Evolutionary conservation across 495 filamentous ascomycete species (phyloP).

Genomic region (Delitschia confertaspora): DNA sequence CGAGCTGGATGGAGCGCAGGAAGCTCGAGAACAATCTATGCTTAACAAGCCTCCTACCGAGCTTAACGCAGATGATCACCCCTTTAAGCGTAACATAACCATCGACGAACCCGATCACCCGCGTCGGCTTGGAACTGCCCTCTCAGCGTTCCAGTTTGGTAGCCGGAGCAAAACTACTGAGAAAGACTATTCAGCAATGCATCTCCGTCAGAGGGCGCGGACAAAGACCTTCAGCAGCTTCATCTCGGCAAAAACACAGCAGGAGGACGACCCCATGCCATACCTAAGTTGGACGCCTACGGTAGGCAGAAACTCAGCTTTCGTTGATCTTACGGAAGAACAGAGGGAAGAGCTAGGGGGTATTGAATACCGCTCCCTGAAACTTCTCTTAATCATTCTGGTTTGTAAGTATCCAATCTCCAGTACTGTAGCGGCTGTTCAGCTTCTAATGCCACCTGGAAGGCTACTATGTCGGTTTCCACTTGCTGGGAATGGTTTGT

Average conservation of each 20-base stretch:
- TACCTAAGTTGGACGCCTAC: slow-evolving; percentile 94
- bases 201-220: slow-evolving; percentile 20
- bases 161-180: slow-evolving; percentile 7
- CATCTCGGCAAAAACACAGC: slow-evolving; percentile 32
- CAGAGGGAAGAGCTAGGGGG: slow-evolving; percentile 89
- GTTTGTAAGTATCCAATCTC: slow-evolving; percentile 40
- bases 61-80: slow-evolving; percentile 33
- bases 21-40: neutral
- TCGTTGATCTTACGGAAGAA: slow-evolving; percentile 77
- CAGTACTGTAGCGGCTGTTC: neutral
- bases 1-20: slow-evolving; percentile 1
- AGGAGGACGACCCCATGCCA: slow-evolving; percentile 52
- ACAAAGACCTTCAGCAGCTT: slow-evolving; percentile 36
- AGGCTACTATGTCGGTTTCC: slow-evolving; percentile 69
- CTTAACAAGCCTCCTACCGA: slow-evolving; percentile 20
- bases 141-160: slow-evolving; percentile 9
- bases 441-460: neutral
- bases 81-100: slow-evolving; percentile 39
- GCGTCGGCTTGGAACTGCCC: slow-evolving; percentile 12
- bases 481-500: slow-evolving; percentile 60
- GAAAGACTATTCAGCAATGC: slow-evolving; percentile 6
- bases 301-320: slow-evolving; percentile 81
- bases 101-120: slow-evolving; percentile 40
- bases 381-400: slow-evolving; percentile 70
- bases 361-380: slow-evolving; percentile 87